Evolutionary conservation across 163 green algal species (phyloP).

Genomic region (Coccomyxa subellipsoidea): DNA sequence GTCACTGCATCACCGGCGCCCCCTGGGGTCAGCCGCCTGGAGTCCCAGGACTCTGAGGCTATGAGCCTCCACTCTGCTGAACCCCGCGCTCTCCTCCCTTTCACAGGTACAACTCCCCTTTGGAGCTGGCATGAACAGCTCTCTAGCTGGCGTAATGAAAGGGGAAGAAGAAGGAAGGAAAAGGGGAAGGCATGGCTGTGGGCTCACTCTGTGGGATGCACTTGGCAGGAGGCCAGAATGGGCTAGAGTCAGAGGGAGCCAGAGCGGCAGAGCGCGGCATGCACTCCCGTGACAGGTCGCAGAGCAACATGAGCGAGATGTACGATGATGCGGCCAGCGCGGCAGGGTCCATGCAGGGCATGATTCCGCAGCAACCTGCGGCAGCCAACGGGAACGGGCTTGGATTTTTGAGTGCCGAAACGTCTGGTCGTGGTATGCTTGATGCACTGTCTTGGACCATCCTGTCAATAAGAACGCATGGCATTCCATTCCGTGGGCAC

Average conservation of each 20-base stretch:
- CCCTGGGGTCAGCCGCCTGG: not conserved
- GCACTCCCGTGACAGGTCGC: not conserved
- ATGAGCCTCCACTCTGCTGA: not conserved
- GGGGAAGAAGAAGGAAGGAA: too few species aligned
- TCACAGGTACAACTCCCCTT: not conserved
- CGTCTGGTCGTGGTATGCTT: not conserved
- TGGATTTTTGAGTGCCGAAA: not conserved
- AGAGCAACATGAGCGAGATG: not conserved
- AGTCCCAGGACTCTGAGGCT: not conserved
- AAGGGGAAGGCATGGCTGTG: too few species aligned
- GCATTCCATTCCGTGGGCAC: too few species aligned
- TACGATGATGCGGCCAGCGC: not conserved
- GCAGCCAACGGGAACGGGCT: not conserved
- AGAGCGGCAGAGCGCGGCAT: not conserved
- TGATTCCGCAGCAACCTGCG: not conserved
- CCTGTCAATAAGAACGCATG: too few species aligned
- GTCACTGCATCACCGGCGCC: not conserved
- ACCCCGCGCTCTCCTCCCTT: not conserved
- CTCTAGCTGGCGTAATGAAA: not conserved
- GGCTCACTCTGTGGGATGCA: not conserved
- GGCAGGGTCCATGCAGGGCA: not conserved
- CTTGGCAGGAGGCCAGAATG: not conserved
- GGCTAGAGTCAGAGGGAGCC: not conserved
- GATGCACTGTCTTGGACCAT: too few species aligned
- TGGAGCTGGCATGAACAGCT: not conserved